Base-by-base conservation (phyloP, 1,139 yeast genomes). In the Fermentozyma sake region DNA sequence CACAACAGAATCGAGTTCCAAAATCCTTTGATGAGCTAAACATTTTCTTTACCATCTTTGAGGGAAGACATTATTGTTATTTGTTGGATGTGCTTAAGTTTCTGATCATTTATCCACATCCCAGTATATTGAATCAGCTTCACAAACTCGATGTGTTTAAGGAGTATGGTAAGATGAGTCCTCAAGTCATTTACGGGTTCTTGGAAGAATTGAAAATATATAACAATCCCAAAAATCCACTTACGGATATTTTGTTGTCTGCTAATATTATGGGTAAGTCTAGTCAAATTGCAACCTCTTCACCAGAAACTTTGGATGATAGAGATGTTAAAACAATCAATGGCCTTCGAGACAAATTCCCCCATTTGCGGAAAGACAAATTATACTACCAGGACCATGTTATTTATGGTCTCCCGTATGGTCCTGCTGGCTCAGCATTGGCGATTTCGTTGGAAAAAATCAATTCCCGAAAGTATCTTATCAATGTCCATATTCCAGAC, bases 401-500 rank as follows among this genome's bases (percentile, higher is more conserved):
- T 2, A 38, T 60, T 4, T 60, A 60, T 35, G 61, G 52, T 0
- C 29, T 61, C n/a, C 55, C 55, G 2, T 32, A 38, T 7, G 28
- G 16, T 6, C 13, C 12, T 5, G 12, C 16, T 6, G 21, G 22
- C 2, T 25, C 33, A 7, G 15, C 18, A 6, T 24, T 57, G 24
- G 68, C 53, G 1, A 38, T 66, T 1, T 65, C 71, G 0, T 32
- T 62, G 19, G 65, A 57, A 25, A 52, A 53, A 22, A 35, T 55
- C 22, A 59, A 55, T 37, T 38, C 62, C 1, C 41, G 67, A 24
- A 50, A 51, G 31, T 52, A 52, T 32, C 27, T 35, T 11, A 33
- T 66, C n/a, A 61, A 62, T 30, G 33, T 70, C n/a, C 76, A 70
- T 37, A 42, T 69, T 10, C 72, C 72, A 2, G 75, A 68, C 38